Evolutionary conservation across 2,329 filamentous ascomycete species (phyloP).

Genomic region (Penicillium sp.): DNA sequence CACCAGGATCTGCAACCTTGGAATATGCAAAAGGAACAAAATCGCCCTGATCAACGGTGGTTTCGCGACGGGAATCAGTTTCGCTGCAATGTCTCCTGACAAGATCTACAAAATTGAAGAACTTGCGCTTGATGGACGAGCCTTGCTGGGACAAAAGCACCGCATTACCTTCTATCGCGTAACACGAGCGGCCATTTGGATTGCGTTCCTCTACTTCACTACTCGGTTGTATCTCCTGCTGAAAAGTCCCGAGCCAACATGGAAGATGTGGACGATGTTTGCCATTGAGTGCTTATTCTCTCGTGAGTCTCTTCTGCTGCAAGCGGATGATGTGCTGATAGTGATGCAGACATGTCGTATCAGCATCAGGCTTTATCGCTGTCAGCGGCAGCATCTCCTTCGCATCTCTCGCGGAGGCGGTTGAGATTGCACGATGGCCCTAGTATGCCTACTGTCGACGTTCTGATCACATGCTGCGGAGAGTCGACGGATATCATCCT

Average conservation of each 20-base stretch:
- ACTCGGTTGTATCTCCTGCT: constrained; percentile 19
- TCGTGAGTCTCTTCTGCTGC: constrained; percentile 17
- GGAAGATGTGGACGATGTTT: constrained; percentile 32
- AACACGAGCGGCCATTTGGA: constrained; percentile 21
- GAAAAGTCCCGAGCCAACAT: constrained; percentile 12
- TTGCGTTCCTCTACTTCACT: constrained; percentile 21
- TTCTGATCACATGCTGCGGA: constrained; percentile 60
- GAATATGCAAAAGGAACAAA: constrained; percentile 6
- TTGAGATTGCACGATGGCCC: constrained; percentile 36
- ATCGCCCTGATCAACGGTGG: neutral
- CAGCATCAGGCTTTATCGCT: constrained; percentile 29
- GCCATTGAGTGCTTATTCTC: constrained; percentile 27
- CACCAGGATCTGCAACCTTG: neutral
- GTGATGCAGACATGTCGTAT: constrained; percentile 19
- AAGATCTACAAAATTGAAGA: constrained; percentile 21
- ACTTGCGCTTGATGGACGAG: constrained; percentile 20
- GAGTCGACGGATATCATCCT: constrained; percentile 60
- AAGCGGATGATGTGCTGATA: neutral
- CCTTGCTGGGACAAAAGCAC: constrained; percentile 16
- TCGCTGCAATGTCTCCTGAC: constrained; percentile 14
- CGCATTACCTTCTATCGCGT: constrained; percentile 18
- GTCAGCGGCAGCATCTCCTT: constrained; percentile 13
- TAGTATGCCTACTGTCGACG: constrained; percentile 56
- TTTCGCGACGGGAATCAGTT: neutral
- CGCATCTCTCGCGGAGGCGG: constrained; percentile 16